phyloP scores from a whole-genome alignment of 805 yeast genomes.

The Candida nanaspora region DNA sequence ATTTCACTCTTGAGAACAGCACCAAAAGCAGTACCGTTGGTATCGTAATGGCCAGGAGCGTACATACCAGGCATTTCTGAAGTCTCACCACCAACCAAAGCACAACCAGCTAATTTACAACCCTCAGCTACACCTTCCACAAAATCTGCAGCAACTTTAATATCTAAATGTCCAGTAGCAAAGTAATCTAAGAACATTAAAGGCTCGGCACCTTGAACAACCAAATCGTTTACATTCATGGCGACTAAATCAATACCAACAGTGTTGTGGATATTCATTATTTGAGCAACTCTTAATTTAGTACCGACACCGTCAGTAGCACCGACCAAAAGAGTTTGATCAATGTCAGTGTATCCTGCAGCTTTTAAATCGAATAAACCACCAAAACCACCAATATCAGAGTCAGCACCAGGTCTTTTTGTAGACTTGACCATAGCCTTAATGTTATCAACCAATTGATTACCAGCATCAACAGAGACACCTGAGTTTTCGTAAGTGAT shows the following conservation, averaged over 20 bases:
- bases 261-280: constrained; percentile 83
- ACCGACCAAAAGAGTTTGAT: constrained; percentile 79
- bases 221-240: constrained; percentile 96
- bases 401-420: constrained; percentile 91
- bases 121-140: constrained; percentile 96
- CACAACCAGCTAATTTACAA: constrained; percentile 92
- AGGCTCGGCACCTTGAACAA: constrained; percentile 99
- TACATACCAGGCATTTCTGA: constrained; percentile 99
- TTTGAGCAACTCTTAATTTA: constrained; percentile 90
- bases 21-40: constrained; percentile 98
- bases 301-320: constrained; percentile 99
- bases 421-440: constrained; percentile 89
- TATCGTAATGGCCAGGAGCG: constrained; percentile 90
- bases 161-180: constrained; percentile 89
- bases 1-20: constrained; percentile 75
- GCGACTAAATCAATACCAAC: constrained; percentile 98
- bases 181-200: constrained; percentile 90
- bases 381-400: constrained; percentile 98
- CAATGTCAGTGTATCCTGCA: constrained; percentile 75
- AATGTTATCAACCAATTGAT: constrained; percentile 80
- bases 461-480: constrained; percentile 96
- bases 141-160: constrained; percentile 75
- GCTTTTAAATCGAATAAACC: constrained; percentile 87
- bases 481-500: constrained; percentile 95
- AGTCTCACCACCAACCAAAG: constrained; percentile 98